Base-by-base conservation (phyloP, 495 filamentous ascomycete genomes). In the Xylaria curta region DNA sequence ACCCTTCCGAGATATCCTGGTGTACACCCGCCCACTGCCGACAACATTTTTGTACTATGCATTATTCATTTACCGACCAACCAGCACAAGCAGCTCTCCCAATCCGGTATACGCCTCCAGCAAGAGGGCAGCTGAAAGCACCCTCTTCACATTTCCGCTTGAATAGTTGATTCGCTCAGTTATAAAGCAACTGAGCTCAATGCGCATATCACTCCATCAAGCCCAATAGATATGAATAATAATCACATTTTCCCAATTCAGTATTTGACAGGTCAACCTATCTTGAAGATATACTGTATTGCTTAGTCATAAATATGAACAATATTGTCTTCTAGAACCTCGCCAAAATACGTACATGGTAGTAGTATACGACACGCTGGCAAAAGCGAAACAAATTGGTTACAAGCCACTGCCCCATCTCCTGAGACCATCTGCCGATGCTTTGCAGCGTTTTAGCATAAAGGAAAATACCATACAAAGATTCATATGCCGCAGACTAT, bases 91-190 rank as follows among this genome's bases (percentile, higher is more conserved):
- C 60, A 65, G 58, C n/a, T 40, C 60, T 65, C 69, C 61, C 24
- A 49, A 71, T 71, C 13, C 51, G 61, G 69, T 49, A 71, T 66
- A n/a, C 51, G 9, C 38, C 24, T 53, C 26, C 38, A 5, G 61
- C 47, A 58, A 58, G n/a, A 46, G 38, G 49, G 21, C 61, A 71
- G 69, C 69, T 71, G 69, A 71, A 65, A 31, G 44, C 56, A 26
- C 40, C 13, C 33, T 42, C 17, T 44, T 51, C 31, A 70, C 40
- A 58, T 58, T 68, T 46, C 21, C 21, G 24, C 51, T 31, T 26
- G 36, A 68, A 56, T 59, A 44, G n/a, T 33, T 19, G 26, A n/a
- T 36, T 59, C 17, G 54, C 19, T 31, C 6, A 17, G n/a, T 61
- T 67, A 17, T 44, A 68, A 47, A 17, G 65, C 47, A 42, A 44